Percentiles rank a stretch among this genome's conserved stretches.
Conservation (phyloP, 176 grass and related monocot genomes). For the sorghum (Sorghum bicolor) region Sorghum_bicolor_NCBIv3 NC_012872.2:16064001-16064500, state of each 20-base stretch:
- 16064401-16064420: not conserved
- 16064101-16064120: not conserved
- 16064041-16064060: not conserved
- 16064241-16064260: not conserved
- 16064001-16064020: not conserved
- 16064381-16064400: not conserved
- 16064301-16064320: not conserved
- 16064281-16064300: slow-evolving; percentile 33
- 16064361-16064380: not conserved
- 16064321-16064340: not conserved
- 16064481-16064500: not conserved
- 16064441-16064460: not conserved
- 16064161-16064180: not conserved
- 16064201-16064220: slow-evolving; percentile 24
- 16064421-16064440: not conserved
- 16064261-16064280: slow-evolving; percentile 13
- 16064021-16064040: not conserved
- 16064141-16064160: not conserved
- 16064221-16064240: not conserved
- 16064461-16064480: not conserved
- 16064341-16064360: not conserved
- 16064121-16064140: too few relatives aligned
- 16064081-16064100: not conserved
- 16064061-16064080: too few relatives aligned
- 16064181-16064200: not conserved